Base-by-base conservation (phyloP, 192 early-diverging fungal species). In the Rhizophagus clarus region DNA sequence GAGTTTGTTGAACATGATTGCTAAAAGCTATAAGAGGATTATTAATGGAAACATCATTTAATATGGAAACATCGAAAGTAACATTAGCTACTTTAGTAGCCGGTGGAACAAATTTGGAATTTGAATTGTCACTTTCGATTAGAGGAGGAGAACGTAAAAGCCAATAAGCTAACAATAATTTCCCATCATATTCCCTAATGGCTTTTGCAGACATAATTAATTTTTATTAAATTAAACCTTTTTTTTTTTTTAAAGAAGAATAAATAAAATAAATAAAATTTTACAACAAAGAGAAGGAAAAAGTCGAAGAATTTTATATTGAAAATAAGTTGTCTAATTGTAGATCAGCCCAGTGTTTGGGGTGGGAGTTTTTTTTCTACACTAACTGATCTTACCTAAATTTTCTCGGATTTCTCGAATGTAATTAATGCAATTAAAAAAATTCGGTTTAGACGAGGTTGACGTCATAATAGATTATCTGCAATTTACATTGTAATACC, bases 161-260 rank as follows among this genome's bases (percentile, higher is more conserved):
- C 87, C 92, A 95, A 87, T 97, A 89, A 74, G 94, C 92, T 76
- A 99, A 92, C 83, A 99, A 89, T 69, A 95, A 93, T 91, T 99
- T 99, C 82, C 98, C 98, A 85, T 99, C 97, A 87, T 93, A 99
- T 89, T 99, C 97, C 81, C 95, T 94, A 81, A 98, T 94, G 71
- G 97, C 93, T 85, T 97, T 96, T 72, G 95, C 95, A 61, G 93
- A 94, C 93, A 96, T 95, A 47, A 56, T 20, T 15, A 42, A 34
- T 64, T 15, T 64, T 29, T 26, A 63, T 63, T 63, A 63, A 26
- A 40, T 40, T 40, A 40, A 40, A 40, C 1, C 32, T 32, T 2
- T 6, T 40, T 4, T 61, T n/a, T 61, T 61, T 61, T 61, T 61
- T n/a, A n/a, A 61, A 24, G 0, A 61, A 4, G 24, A 24, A 61